These are phyloP conservation scores for Luzula sylvatica DNA, from an alignment of 176 grass and related monocot species.

Conservation along the genomic window DNA sequence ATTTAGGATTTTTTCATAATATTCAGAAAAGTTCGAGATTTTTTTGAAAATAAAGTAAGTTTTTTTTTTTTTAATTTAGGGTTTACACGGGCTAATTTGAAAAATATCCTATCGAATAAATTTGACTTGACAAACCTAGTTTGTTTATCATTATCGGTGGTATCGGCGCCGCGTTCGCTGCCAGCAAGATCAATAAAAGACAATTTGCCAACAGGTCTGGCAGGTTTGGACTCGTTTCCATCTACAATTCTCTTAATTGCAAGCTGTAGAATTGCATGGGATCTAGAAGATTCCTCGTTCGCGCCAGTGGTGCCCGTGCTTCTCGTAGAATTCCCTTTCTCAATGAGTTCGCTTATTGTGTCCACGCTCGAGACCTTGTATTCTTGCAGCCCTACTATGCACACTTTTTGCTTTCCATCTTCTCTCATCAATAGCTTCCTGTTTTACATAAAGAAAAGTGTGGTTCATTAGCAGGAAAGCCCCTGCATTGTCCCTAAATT, in stretches of 20 bases:
- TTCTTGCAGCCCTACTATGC: slow-evolving; percentile 93
- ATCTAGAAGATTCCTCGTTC: slow-evolving; percentile 93
- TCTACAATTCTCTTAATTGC: slow-evolving; percentile 80
- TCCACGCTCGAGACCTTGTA: slow-evolving; percentile 79
- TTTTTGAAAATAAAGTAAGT: too few species aligned
- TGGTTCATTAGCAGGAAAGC: too few species aligned
- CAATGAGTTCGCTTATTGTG: slow-evolving; percentile 85
- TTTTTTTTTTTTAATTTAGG: too few species aligned
- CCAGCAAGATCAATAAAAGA: slow-evolving; percentile 97
- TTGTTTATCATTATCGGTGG: slow-evolving; percentile 94
- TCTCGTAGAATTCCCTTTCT: slow-evolving; percentile 85
- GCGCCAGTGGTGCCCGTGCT: slow-evolving; percentile 95
- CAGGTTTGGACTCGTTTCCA: slow-evolving; percentile 66
- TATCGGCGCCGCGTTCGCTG: slow-evolving; percentile 98
- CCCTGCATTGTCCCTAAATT: too few species aligned
- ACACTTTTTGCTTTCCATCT: slow-evolving; percentile 98
- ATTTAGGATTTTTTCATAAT: too few species aligned
- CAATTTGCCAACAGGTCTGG: slow-evolving; percentile 63
- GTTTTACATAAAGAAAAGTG: slow-evolving; percentile 18
- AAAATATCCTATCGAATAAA: too few species aligned
- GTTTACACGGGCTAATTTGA: too few species aligned
- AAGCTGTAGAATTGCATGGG: slow-evolving; percentile 99
- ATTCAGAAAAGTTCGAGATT: too few species aligned
- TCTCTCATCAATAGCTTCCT: slow-evolving; percentile 99
- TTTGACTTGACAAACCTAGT: too few species aligned